Evolutionary conservation across 1,284 basidiomycete species (phyloP), one percentile per base, ranked within the genome.

Genomic region (Apiotrichum domesticum): DNA sequence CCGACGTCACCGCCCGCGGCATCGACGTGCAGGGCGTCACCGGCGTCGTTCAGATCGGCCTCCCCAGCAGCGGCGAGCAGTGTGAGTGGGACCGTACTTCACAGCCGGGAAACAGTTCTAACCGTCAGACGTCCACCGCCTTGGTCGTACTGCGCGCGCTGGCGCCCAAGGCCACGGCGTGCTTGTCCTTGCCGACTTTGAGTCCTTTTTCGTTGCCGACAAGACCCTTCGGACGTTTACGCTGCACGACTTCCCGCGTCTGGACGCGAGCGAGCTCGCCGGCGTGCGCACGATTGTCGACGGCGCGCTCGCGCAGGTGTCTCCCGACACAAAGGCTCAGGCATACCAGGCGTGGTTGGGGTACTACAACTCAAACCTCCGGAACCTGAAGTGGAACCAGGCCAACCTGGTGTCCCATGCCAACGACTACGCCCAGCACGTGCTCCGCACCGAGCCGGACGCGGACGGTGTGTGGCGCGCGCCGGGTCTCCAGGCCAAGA

Each of bases 331-430:
- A 6, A 84, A 84, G 65, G 74, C 72, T 0, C 79, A 82, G 64
- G 80, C 83, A 0, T 87, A 86, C 66, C 71, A 75, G 58, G 78
- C 78, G 11, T 74, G 71, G 81, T 79, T 87, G 46, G 85, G 85
- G 8, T 86, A 84, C 69, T 85, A 86, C 71, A 82, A 82, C 46
- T 67, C 76, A 1, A 76, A 71, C 51, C 57, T 78, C 29, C 79
- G 77, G 61, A 63, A 69, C 39, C 59, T 83, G 51, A 66, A 74
- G 43, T 81, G 79, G 79, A 74, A 72, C 15, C 72, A 72, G 41
- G 72, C 74, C 37, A 68, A 77, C 21, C 72, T 83, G n/a, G 81
- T 85, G 11, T 54, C 55, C 2, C 47, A 66, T 11, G 80, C 78
- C 9, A 82, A 81, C 65, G 74, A 72, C 37, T 85, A 81, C 63